Evolutionary conservation across 345 rosid genomes (phyloP).

Genomic region (Bruguiera gymnorhiza): DNA sequence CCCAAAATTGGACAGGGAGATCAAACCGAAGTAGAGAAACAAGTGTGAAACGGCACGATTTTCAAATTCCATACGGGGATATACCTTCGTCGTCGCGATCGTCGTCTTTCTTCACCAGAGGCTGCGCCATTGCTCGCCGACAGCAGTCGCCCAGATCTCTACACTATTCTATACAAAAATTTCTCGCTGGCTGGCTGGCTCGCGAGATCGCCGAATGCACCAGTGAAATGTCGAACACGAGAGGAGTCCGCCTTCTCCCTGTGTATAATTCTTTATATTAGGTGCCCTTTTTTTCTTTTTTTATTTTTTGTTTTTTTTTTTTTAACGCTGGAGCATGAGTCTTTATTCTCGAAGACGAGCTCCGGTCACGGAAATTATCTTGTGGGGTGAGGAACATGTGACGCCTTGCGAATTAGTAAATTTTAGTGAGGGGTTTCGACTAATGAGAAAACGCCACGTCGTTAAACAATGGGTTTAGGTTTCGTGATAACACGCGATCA

Average conservation of each 20-base stretch:
- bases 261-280: neutral
- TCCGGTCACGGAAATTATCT: neutral
- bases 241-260: neutral
- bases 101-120: conserved; percentile 91
- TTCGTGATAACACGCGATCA: neutral
- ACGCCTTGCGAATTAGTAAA: neutral
- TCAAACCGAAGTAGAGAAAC: conserved; percentile 8
- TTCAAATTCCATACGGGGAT: neutral
- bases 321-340: no score
- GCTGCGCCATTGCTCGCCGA: conserved; percentile 73
- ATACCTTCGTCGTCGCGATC: conserved; percentile 98
- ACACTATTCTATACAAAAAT: neutral
- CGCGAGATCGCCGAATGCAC: conserved; percentile 15
- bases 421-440: neutral
- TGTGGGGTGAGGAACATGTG: neutral
- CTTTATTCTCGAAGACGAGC: no score
- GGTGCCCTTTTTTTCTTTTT: neutral
- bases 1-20: conserved; percentile 7
- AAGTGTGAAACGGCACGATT: neutral
- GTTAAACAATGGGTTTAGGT: neutral
- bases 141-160: conserved; percentile 27
- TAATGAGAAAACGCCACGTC: conserved; percentile 14
- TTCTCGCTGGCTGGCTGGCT: neutral
- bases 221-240: conserved; percentile 24
- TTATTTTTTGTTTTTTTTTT: no score